These are phyloP conservation scores for Trichoderma reesei DNA, from an alignment of 495 filamentous ascomycete species.

Conservation along the genomic window DNA sequence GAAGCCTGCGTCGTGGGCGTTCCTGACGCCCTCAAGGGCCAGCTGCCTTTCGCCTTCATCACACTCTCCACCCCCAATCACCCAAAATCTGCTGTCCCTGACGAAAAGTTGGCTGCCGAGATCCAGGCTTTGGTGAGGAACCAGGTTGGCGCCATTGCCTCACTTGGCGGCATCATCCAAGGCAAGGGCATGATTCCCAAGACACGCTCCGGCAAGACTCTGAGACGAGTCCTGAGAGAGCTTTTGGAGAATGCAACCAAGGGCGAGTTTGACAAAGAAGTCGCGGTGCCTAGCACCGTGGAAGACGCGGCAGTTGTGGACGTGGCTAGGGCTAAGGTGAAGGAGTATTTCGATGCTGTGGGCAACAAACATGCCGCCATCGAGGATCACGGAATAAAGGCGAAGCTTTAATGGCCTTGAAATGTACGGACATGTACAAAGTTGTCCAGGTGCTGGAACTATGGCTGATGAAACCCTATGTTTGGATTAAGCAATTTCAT, in stretches of 20 bases:
- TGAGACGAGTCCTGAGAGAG: constrained; percentile 71
- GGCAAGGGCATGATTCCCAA: constrained; percentile 87
- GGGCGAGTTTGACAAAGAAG: constrained; percentile 39
- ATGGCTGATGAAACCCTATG: too few relatives aligned
- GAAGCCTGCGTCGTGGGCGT: constrained; percentile 81
- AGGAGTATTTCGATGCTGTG: constrained; percentile 37
- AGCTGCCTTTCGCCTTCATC: constrained; percentile 84
- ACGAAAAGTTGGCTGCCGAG: constrained; percentile 36
- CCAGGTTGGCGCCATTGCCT: constrained; percentile 82
- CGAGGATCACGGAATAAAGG: constrained; percentile 31
- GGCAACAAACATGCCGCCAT: constrained; percentile 40
- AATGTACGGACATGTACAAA: too few relatives aligned
- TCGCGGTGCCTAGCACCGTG: constrained; percentile 44
- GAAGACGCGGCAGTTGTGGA: constrained; percentile 43
- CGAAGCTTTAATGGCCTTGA: constrained; percentile 42
- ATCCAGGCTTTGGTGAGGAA: constrained; percentile 61
- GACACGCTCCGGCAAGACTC: constrained; percentile 79
- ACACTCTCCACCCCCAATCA: constrained; percentile 42
- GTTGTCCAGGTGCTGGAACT: too few relatives aligned
- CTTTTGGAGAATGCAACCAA: constrained; percentile 59
- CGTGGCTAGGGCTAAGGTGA: constrained; percentile 37
- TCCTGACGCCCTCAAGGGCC: constrained; percentile 77
- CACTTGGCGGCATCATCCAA: constrained; percentile 72
- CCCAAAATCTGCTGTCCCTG: constrained; percentile 34
- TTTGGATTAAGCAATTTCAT: too few relatives aligned